Evolutionary conservation across 169 alveolate genomes (phyloP).

Genomic region (Plasmodium ovale): DNA sequence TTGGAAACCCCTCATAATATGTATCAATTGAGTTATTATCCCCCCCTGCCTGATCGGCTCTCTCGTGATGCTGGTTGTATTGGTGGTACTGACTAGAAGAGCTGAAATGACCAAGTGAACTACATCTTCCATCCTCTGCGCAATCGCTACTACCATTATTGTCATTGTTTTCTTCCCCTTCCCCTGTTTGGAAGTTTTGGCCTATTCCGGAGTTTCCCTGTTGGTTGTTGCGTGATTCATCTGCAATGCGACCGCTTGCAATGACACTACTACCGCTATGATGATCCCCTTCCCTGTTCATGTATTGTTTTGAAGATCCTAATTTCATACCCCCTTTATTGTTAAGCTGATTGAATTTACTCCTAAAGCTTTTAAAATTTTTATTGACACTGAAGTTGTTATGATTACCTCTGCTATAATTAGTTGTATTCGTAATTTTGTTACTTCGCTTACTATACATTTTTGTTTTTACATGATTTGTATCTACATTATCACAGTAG

Average conservation of each 20-base stretch:
- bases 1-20: background rate
- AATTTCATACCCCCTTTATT: background rate
- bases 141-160: too few relatives aligned
- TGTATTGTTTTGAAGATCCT: background rate
- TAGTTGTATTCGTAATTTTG: background rate
- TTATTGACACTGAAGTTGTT: conserved; percentile 16
- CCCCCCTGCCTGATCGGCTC: background rate
- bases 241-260: too few relatives aligned
- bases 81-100: background rate
- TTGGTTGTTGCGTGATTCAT: too few relatives aligned
- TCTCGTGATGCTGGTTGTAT: background rate
- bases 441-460: background rate
- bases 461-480: background rate
- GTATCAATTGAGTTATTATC: background rate
- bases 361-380: conserved; percentile 3
- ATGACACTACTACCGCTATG: background rate
- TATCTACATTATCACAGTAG: background rate
- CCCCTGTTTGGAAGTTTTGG: too few relatives aligned
- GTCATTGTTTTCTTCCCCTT: background rate
- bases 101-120: too few relatives aligned
- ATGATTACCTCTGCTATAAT: conserved; percentile 6
- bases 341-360: background rate
- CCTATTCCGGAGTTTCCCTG: too few relatives aligned
- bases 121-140: too few relatives aligned
- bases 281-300: background rate